Percentiles rank a stretch among this genome's conserved stretches.
Conservation (phyloP, 805 yeast species). For the Kodamaea sagamina region DNA sequence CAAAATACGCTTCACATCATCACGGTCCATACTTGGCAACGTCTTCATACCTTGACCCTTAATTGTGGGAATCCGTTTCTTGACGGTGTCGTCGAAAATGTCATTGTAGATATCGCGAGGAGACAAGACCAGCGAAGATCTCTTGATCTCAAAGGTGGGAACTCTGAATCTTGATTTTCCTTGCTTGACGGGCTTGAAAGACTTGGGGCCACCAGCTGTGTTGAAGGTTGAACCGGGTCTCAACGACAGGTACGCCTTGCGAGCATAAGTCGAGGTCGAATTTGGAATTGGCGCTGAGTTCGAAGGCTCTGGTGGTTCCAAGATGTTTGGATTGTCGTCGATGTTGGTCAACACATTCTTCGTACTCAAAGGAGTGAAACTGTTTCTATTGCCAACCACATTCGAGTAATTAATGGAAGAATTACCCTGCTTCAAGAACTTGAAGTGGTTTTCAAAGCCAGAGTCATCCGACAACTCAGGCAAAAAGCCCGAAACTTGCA, state of each 20-base stretch:
- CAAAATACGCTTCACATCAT: slow-evolving; percentile 44
- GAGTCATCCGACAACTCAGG: slow-evolving; percentile 53
- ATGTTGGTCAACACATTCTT: slow-evolving; percentile 31
- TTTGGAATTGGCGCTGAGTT: neutral
- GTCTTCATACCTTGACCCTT: slow-evolving; percentile 49
- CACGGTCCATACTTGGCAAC: slow-evolving; percentile 50
- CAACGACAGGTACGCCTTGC: slow-evolving; percentile 6
- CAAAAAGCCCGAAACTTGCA: slow-evolving; percentile 42
- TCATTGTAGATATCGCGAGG: slow-evolving; percentile 43
- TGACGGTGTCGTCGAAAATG: slow-evolving; percentile 32
- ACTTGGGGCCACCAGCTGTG: slow-evolving; percentile 1
- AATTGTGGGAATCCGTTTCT: slow-evolving; percentile 38
- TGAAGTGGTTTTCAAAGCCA: slow-evolving; percentile 49
- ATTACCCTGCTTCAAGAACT: slow-evolving; percentile 26
- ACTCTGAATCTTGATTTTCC: slow-evolving; percentile 36
- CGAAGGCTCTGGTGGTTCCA: slow-evolving; percentile 20
- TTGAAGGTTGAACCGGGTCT: slow-evolving; percentile 6
- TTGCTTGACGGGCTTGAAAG: slow-evolving; percentile 7
- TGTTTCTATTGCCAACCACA: slow-evolving; percentile 22
- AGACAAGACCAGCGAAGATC: slow-evolving; percentile 35
- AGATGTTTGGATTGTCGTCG: slow-evolving; percentile 18
- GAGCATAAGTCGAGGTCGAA: neutral
- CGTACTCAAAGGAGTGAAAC: slow-evolving; percentile 30
- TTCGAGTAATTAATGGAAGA: slow-evolving; percentile 19
- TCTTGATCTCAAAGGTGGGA: slow-evolving; percentile 45